These are phyloP conservation scores for Lachancea waltii DNA, from an alignment of 805 yeast genomes.

Conservation along the genomic window DNA sequence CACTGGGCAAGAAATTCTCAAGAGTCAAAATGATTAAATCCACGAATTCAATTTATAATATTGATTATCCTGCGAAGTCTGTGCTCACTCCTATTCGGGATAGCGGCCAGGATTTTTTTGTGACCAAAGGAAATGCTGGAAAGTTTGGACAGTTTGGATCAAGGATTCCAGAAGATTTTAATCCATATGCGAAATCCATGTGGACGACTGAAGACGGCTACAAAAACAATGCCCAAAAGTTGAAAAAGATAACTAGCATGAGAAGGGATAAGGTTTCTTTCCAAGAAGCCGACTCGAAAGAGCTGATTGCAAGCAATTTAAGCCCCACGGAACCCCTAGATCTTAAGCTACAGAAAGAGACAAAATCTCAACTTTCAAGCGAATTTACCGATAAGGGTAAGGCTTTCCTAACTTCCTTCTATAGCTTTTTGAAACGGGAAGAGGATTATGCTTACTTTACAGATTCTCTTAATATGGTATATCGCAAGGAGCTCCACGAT, in stretches of 20 bases:
- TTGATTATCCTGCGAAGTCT: slow-evolving; percentile 19
- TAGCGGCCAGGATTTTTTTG: slow-evolving; percentile 27
- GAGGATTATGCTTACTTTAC: slow-evolving; percentile 29
- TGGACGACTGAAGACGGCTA: slow-evolving; percentile 37
- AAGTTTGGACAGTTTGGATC: not conserved
- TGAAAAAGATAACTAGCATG: not conserved
- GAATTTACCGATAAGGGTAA: no score
- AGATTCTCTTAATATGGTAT: slow-evolving; percentile 28
- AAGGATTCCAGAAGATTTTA: not conserved
- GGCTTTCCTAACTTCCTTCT: slow-evolving; percentile 1
- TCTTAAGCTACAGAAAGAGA: not conserved
- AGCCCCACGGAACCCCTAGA: slow-evolving; percentile 1
- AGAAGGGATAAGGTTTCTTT: not conserved
- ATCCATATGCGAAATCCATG: slow-evolving; percentile 40
- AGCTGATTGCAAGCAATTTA: not conserved
- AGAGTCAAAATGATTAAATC: slow-evolving; percentile 25
- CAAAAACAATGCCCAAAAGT: slow-evolving; percentile 11
- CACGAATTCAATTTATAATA: slow-evolving; percentile 16
- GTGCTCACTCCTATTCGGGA: slow-evolving; percentile 31
- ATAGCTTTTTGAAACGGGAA: slow-evolving; percentile 33
- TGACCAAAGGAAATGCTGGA: not conserved
- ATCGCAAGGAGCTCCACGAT: slow-evolving; percentile 30
- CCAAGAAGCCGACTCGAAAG: not conserved
- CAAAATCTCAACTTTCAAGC: not conserved
- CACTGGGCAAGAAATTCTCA: not conserved